Evolutionary conservation across 805 yeast species (phyloP).

Genomic region (Candida schatavii): DNA sequence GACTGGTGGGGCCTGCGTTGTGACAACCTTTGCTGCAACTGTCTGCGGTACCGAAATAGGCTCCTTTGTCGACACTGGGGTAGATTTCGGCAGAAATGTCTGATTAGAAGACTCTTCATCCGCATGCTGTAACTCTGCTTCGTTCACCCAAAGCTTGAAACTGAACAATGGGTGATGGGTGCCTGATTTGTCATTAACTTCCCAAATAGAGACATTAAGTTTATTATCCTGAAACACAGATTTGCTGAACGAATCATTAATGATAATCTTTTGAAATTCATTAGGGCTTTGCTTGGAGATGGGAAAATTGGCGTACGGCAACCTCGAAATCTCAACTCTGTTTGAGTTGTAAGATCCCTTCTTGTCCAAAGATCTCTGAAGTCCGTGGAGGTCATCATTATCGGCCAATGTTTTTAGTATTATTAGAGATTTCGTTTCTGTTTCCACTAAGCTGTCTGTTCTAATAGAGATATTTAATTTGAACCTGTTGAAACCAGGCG

Average conservation of each 20-base stretch:
- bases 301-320: conserved; percentile 25
- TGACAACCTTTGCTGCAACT: not conserved
- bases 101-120: not conserved
- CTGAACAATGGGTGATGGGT: conserved; percentile 17
- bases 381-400: conserved; percentile 9
- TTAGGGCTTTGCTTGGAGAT: conserved; percentile 11
- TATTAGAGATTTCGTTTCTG: conserved; percentile 18
- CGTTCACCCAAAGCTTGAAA: conserved; percentile 28
- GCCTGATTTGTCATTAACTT: conserved; percentile 10
- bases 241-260: conserved; percentile 25
- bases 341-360: conserved; percentile 3
- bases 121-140: not conserved
- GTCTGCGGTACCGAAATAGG: not conserved
- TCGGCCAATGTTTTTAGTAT: conserved; percentile 29
- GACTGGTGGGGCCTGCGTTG: not conserved
- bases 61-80: not conserved
- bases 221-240: conserved; percentile 12
- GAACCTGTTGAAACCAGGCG: conserved; percentile 18
- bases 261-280: conserved; percentile 20
- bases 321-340: conserved; percentile 24
- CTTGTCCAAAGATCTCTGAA: conserved; percentile 7
- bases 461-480: conserved; percentile 28
- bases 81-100: not conserved
- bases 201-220: conserved; percentile 27
- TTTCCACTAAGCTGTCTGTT: conserved; percentile 7